Evolutionary conservation across 306 rosid genomes (phyloP), one percentile per base, ranked within the genome.

Genomic region (Fragaria ananassa): DNA sequence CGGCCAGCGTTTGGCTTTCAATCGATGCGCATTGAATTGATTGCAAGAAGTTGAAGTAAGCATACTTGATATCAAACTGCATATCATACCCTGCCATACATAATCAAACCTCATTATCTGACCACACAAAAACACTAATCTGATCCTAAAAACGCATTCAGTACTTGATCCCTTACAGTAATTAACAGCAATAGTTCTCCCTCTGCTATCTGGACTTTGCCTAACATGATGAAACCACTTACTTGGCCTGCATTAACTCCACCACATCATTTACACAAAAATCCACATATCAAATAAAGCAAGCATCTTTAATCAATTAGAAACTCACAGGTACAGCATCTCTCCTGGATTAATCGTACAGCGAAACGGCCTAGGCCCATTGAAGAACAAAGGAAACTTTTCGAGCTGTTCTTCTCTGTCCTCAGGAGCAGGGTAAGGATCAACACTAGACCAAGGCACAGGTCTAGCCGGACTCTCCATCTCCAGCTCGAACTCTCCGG

Each of bases 181-280:
- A 71, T 90, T 92, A 57, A 93, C 84, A 49, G 97, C 97, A 72
- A 89, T 86, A 46, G 91, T 83, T 41, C 85, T 72, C 58, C 91
- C 93, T 25, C 79, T 79, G 62, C 82, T 85, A 83, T 87, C 87
- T 6, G 86, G 80, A 72, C 87, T 81, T 78, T 93, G 96, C 72
- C 90, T 86, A 66, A 93, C 97, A 75, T 89, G 96, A 87, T 93
- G 97, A 80, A 93, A 90, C 97, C 96, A 93, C 94, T 89, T 87
- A 64, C 94, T 90, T 51, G 97, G 97, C 93, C 97, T 60, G 65
- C 65, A 60, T 60, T 12, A 23, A 21, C 31, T n/a, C 27, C 29
- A n/a, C 29, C 29, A 56, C 10, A 56, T 56, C 62, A 56, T 56
- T n/a, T 3, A 56, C 31, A 21, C 62, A 60, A 60, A 11, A 12